Evolutionary conservation across 192 early-diverging fungal genomes (phyloP).

Genomic region (Entomortierella beljakovae): DNA sequence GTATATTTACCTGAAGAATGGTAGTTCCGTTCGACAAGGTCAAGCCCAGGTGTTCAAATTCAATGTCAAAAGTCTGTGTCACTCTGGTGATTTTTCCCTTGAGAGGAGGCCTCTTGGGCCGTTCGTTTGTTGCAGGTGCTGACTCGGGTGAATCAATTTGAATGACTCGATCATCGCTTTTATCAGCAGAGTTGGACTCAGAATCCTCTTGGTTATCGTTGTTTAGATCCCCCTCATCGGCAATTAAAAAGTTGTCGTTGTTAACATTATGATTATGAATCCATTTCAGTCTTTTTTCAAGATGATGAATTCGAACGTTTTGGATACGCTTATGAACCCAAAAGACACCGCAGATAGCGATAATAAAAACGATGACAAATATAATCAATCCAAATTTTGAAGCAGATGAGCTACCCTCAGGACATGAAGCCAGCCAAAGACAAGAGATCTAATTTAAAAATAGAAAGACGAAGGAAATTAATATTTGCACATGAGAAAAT

Average conservation of each 20-base stretch:
- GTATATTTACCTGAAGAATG: conserved; percentile 61
- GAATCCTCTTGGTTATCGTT: not conserved
- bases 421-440: conserved; percentile 44
- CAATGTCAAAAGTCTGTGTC: conserved; percentile 66
- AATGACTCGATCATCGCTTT: conserved; percentile 8
- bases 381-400: conserved; percentile 43
- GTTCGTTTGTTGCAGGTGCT: not conserved
- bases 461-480: no score
- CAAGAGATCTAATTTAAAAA: conserved; percentile 26
- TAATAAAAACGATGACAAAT: conserved; percentile 30
- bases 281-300: conserved; percentile 48
- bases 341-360: conserved; percentile 43
- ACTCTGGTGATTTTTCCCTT: conserved; percentile 22
- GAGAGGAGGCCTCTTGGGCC: conserved; percentile 5
- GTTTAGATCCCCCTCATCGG: conserved; percentile 18
- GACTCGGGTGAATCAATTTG: conserved; percentile 15
- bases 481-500: no score
- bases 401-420: conserved; percentile 35
- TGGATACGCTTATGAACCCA: conserved; percentile 33
- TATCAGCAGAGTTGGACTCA: not conserved
- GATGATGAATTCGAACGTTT: conserved; percentile 33
- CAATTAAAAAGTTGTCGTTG: conserved; percentile 26
- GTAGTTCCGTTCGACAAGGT: conserved; percentile 54
- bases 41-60: conserved; percentile 56
- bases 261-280: conserved; percentile 41